These are phyloP conservation scores for Aspergillus persii DNA, from an alignment of 2,329 filamentous ascomycete species.

Conservation along the genomic window DNA sequence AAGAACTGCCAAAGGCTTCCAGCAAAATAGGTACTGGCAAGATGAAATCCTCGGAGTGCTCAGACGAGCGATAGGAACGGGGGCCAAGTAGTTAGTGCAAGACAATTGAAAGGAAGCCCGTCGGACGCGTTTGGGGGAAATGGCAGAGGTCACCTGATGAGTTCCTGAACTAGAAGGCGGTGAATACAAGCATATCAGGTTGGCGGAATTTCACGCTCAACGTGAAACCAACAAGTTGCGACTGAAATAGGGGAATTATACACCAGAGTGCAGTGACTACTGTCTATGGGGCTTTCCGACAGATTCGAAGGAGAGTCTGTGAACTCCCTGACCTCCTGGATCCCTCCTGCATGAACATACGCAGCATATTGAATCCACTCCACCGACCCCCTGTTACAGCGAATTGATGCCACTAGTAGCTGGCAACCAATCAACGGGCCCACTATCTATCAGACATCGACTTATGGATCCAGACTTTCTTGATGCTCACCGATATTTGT, in stretches of 20 bases:
- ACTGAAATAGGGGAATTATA: too few species aligned
- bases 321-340: too few species aligned
- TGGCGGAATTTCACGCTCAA: not conserved
- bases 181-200: not conserved
- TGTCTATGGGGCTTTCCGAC: too few species aligned
- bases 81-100: not conserved
- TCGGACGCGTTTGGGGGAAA: constrained; percentile 5
- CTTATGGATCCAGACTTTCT: not conserved
- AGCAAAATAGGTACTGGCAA: not conserved
- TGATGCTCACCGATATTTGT: not conserved
- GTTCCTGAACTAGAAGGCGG: constrained; percentile 1
- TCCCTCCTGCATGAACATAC: too few species aligned
- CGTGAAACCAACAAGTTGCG: not conserved
- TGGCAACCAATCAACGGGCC: not conserved
- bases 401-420: not conserved
- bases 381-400: not conserved
- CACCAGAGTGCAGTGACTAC: too few species aligned
- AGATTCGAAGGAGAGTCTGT: too few species aligned
- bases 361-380: too few species aligned
- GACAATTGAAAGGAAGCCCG: not conserved
- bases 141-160: constrained; percentile 8
- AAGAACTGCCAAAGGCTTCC: not conserved
- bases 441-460: not conserved
- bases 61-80: not conserved
- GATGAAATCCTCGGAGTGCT: not conserved